Conservation (phyloP, 2,329 filamentous ascomycete species). For the Aspergillus vadensis region DNA sequence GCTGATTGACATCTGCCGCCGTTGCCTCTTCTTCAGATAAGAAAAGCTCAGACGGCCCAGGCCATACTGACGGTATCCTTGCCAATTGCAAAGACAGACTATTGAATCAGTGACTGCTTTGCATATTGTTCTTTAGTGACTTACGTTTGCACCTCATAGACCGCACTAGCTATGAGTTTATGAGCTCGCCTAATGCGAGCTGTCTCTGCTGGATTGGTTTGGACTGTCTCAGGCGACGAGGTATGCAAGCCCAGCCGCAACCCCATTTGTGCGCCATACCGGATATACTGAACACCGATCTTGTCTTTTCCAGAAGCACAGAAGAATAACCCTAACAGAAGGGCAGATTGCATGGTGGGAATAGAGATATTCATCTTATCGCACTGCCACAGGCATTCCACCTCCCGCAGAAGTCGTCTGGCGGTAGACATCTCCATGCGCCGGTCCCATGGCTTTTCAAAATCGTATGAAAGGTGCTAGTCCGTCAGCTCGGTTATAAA, state of each 20-base stretch:
- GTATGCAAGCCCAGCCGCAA: not conserved
- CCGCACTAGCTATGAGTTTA: not conserved
- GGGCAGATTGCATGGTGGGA: conserved; percentile 3
- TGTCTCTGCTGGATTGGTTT: not conserved
- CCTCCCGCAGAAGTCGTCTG: not conserved
- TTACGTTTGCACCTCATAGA: conserved; percentile 7
- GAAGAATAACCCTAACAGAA: conserved; percentile 3
- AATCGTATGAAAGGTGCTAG: conserved; percentile 3
- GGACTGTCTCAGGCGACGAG: not conserved
- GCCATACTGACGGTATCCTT: not conserved
- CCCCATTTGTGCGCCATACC: conserved; percentile 4
- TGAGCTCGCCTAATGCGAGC: not conserved
- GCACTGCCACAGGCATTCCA: conserved; percentile 1
- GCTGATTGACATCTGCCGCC: not conserved
- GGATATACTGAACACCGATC: not conserved
- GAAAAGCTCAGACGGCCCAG: not conserved
- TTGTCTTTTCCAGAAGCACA: conserved; percentile 2
- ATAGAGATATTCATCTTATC: not conserved
- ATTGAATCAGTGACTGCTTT: not conserved
- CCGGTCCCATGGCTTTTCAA: conserved; percentile 6
- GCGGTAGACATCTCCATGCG: conserved; percentile 1
- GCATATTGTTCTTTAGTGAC: not conserved
- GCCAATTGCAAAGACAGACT: conserved; percentile 1
- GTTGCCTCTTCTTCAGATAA: not conserved
- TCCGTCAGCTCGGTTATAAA: not conserved